phyloP scores from a whole-genome alignment of 2,329 filamentous ascomycete genomes.

The Colletotrichum acutatum region DNA sequence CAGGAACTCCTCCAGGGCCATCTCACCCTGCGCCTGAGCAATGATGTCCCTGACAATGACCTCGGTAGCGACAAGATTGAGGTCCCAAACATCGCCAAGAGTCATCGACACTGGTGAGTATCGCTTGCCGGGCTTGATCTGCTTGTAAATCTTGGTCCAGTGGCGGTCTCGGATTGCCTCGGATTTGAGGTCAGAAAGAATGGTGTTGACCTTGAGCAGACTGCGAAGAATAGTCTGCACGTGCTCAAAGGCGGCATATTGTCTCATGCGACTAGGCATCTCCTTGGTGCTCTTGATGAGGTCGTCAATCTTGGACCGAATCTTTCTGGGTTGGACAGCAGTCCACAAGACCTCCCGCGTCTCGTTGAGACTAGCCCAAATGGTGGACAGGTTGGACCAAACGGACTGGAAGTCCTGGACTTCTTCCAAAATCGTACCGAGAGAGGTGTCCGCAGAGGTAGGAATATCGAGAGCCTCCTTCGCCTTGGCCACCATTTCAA shows the following conservation, averaged over 20 bases:
- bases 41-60: constrained; percentile 92
- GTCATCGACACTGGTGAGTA: constrained; percentile 96
- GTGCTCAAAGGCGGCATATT: constrained; percentile 99
- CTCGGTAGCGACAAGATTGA: constrained; percentile 90
- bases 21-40: constrained; percentile 94
- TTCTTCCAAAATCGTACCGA: constrained; percentile 90
- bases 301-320: constrained; percentile 87
- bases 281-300: constrained; percentile 98
- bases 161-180: constrained; percentile 96
- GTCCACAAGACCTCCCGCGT: constrained; percentile 94
- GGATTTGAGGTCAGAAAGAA: constrained; percentile 91
- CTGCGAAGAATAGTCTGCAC: constrained; percentile 91
- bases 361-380: constrained; percentile 96
- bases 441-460: constrained; percentile 80
- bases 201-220: constrained; percentile 88
- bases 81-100: constrained; percentile 98
- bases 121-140: constrained; percentile 89
- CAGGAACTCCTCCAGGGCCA: constrained; percentile 97
- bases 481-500: constrained; percentile 93
- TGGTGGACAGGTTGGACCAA: constrained; percentile 94
- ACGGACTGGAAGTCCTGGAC: constrained; percentile 99
- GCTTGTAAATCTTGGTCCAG: constrained; percentile 98
- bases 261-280: constrained; percentile 98
- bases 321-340: constrained; percentile 93
- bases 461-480: constrained; percentile 96